Base-by-base conservation (phyloP, 2,329 filamentous ascomycete genomes). In the Neurospora sp. region DNA sequence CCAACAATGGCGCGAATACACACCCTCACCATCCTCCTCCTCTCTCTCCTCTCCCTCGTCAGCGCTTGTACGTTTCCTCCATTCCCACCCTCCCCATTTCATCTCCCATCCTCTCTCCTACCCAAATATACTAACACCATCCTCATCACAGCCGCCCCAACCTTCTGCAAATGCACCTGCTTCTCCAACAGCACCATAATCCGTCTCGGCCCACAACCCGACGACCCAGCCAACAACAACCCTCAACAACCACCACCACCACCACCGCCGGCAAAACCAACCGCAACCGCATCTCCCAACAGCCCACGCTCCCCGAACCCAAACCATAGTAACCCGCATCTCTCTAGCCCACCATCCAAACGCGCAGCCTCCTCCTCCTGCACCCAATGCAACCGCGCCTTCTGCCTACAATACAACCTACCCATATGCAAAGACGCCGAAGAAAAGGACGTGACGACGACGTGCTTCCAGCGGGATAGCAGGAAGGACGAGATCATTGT, bases 91-190 rank as follows among this genome's bases (percentile, higher is more conserved):
- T 33, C 15, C 36, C 37, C 67, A 52, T 33, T 2, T 28, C 23
- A 52, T 37, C 28, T 28, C 43, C 76, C 81, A 76, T 39, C 46
- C 46, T 57, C 6, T 8, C 43, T 23, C 6, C 66, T 69, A 39
- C 70, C 67, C 43, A 38, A 6, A 23, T 52, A 46, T 43, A 72
- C 77, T 77, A 72, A 78, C 73, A 69, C 28, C 38, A 38, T 52
- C 43, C 36, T 40, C 6, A 69, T 11, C 41, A 15, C 75, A 89
- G 87, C 85, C 39, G 84, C 87, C 62, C 87, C 87, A 19, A 87
- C 86, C 1, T 90, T 90, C 78, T 90, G 88, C 83, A 90, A 90
- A 83, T 90, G 88, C 81, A 90, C 87, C 74, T 90, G 88, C 81
- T 89, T 89, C 81, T 87, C 86, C 74, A 90, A 90, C 81, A 88